A percentile compares a stretch with the other conserved stretches of the same genome.
Conservation (phyloP, 441 rosid genomes). For the Pelargonium myrrhifolium region DNA sequence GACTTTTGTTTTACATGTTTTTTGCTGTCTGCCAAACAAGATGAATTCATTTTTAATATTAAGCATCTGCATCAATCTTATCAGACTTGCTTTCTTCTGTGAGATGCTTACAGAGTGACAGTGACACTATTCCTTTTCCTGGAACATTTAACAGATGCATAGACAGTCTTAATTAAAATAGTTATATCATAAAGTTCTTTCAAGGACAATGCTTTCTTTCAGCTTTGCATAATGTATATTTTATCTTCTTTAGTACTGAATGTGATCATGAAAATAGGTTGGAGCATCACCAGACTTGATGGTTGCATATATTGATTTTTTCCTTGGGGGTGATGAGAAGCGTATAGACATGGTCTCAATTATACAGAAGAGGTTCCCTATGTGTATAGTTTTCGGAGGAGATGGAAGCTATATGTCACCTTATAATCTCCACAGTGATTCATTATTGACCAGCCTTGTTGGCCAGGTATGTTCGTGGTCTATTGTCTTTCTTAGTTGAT, state of each 20-base stretch:
- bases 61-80: too few species aligned
- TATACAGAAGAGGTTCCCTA: conserved; percentile 85
- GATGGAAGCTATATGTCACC: conserved; percentile 98
- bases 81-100: not conserved
- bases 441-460: conserved; percentile 74
- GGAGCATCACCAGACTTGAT: conserved; percentile 94
- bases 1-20: not conserved
- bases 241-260: not conserved
- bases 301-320: conserved; percentile 92
- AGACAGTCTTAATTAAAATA: not conserved
- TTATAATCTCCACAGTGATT: conserved; percentile 71
- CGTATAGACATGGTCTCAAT: conserved; percentile 86
- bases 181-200: not conserved
- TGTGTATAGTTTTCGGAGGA: conserved; percentile 97
- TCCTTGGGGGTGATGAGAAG: conserved; percentile 98
- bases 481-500: conserved; percentile 9
- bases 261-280: conserved; percentile 44
- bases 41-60: not conserved
- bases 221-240: not conserved
- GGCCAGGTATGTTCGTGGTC: conserved; percentile 83
- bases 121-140: not conserved
- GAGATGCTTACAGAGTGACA: not conserved
- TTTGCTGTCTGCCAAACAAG: not conserved
- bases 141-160: not conserved
- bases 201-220: not conserved